Conservation (phyloP, 257 asterid genomes). For the Agastache rugosa region DNA sequence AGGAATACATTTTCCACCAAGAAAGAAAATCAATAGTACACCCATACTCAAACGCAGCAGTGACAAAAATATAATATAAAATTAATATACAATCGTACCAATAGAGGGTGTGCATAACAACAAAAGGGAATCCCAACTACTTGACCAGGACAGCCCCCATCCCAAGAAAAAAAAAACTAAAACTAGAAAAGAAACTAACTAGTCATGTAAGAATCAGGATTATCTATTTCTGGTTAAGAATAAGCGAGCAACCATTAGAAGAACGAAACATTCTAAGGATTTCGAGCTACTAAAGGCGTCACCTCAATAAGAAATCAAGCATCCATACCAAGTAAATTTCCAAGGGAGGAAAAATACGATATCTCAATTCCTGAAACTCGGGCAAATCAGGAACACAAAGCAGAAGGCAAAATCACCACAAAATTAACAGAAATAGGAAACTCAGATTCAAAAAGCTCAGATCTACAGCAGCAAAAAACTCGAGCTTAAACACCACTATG, state of each 20-base stretch:
- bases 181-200: not conserved
- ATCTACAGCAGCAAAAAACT: conserved; percentile 33
- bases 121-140: not conserved
- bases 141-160: not conserved
- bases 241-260: not conserved
- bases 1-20: conserved; percentile 40
- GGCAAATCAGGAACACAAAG: not conserved
- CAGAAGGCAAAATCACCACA: not conserved
- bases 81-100: not conserved
- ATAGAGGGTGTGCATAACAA: not conserved
- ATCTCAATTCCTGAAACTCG: not conserved
- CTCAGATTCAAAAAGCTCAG: conserved; percentile 28
- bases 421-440: not conserved
- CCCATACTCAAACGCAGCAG: not conserved
- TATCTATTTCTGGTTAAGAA: not conserved
- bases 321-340: not conserved
- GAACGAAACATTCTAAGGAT: not conserved
- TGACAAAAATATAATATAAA: not conserved
- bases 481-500: not conserved
- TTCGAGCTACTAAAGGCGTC: not conserved
- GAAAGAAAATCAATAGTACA: not conserved
- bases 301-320: not conserved
- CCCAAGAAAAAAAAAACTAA: not conserved
- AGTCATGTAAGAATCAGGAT: not conserved
- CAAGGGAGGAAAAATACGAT: not conserved